Base-by-base conservation (phyloP, 1,139 yeast genomes). In the Yamadazyma aaseri region DNA sequence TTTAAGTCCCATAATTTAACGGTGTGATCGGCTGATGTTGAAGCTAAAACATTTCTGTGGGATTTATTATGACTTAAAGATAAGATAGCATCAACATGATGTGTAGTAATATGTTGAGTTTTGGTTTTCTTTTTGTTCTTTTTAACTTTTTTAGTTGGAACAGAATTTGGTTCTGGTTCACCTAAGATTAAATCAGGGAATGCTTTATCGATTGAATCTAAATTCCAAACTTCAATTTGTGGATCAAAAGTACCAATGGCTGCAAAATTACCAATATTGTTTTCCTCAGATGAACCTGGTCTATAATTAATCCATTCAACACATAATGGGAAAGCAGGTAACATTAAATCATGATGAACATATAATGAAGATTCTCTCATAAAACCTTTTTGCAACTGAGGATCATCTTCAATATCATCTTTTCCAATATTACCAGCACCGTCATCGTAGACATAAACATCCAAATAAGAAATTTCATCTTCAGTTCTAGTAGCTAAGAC, bases 171-270 rank as follows among this genome's bases (percentile, higher is more conserved):
- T 29, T 69, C 71, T 20, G 81, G 79, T 55, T 86, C 95, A 32
- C 98, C 98, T 41, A 92, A 71, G 40, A 94, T 87, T 50, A 86
- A 72, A 53, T 89, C 96, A 12, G 99, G 99, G 73, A 86, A 92
- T 17, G 96, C 94, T 53, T 87, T 86, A 54, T 94, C 97, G 28
- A 90, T 73, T 44, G 83, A 81, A 59, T 92, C 98, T 51, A 92
- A 70, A 61, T 92, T 87, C 98, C 98, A 94, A 41, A 92, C 73
- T 62, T 92, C 99, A 58, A 92, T 92, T 55, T 86, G 95, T 25
- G 98, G 98, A 51, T 92, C 98, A 58, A 92, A 90, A 1, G 98
- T 86, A 55, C 98, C 97, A 44, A 92, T 72, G 10, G 98, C 98
- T 2, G 95, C 97, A 60, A 86, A 87, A 58, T 89, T 92, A 7